Conservation (phyloP, 202 grass and related monocot genomes). For the Zoysia matrella region DNA sequence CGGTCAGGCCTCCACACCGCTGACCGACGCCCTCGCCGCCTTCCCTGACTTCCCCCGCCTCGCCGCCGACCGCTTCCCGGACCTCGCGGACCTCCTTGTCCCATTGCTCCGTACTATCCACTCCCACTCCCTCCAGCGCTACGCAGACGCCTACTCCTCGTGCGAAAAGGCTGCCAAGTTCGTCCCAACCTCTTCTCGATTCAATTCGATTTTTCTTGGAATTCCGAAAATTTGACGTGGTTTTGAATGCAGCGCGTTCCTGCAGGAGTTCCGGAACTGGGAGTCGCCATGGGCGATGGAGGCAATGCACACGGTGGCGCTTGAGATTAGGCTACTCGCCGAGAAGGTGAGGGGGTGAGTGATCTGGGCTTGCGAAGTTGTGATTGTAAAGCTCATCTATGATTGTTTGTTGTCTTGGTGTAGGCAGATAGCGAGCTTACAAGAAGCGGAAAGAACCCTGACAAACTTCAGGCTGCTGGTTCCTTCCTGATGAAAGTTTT, state of each 20-base stretch:
- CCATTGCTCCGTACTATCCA: slow-evolving; percentile 74
- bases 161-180: slow-evolving; percentile 91
- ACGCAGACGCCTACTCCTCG: slow-evolving; percentile 77
- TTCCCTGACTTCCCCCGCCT: slow-evolving; percentile 69
- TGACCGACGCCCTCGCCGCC: slow-evolving; percentile 73
- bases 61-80: slow-evolving; percentile 58
- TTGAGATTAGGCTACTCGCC: slow-evolving; percentile 91
- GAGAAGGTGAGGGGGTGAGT: slow-evolving; percentile 66
- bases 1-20: slow-evolving; percentile 47
- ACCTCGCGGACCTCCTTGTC: slow-evolving; percentile 70
- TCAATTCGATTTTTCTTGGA: neutral
- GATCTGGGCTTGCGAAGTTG: slow-evolving; percentile 16
- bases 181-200: slow-evolving; percentile 5
- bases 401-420: slow-evolving; percentile 37
- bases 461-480: slow-evolving; percentile 84
- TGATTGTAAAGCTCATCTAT: slow-evolving; percentile 19
- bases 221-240: slow-evolving; percentile 16
- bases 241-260: slow-evolving; percentile 71
- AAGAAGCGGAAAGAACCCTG: slow-evolving; percentile 77
- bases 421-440: slow-evolving; percentile 89
- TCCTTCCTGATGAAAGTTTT: slow-evolving; percentile 97
- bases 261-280: slow-evolving; percentile 99
- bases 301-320: slow-evolving; percentile 73
- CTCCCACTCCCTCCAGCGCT: slow-evolving; percentile 65
- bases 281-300: slow-evolving; percentile 94